These are phyloP conservation scores for Coemansia sp. DNA, from an alignment of 192 early-diverging fungal species.

Conservation along the genomic window DNA sequence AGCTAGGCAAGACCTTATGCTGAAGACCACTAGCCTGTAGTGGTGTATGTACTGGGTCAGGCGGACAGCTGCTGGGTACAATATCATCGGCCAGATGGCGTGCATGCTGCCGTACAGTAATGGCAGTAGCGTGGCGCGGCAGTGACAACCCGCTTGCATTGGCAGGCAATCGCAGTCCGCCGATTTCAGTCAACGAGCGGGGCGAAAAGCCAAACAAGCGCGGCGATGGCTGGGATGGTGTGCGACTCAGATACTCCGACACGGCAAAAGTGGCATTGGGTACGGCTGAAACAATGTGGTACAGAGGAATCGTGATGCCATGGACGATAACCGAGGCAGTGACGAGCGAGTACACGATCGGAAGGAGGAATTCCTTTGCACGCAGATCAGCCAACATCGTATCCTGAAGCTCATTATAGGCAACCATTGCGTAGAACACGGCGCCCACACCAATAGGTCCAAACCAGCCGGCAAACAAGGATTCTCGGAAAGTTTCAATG, in stretches of 20 bases:
- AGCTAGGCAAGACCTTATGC: conserved; percentile 22
- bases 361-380: conserved; percentile 32
- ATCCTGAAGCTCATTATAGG: conserved; percentile 30
- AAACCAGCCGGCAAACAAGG: conserved; percentile 85
- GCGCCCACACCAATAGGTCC: conserved; percentile 79
- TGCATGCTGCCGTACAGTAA: conserved; percentile 5
- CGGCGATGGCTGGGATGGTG: conserved; percentile 18
- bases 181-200: not conserved
- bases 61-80: conserved; percentile 10
- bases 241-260: conserved; percentile 14
- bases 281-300: conserved; percentile 42
- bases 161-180: not conserved
- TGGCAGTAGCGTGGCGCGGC: not conserved
- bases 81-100: not conserved
- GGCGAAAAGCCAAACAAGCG: conserved; percentile 16
- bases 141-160: not conserved
- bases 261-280: conserved; percentile 23
- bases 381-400: conserved; percentile 13
- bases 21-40: conserved; percentile 1
- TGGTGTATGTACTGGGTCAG: conserved; percentile 8
- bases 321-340: conserved; percentile 79
- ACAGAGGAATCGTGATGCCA: conserved; percentile 76
- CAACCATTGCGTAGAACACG: conserved; percentile 60
- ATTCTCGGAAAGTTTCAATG: conserved; percentile 69
- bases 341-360: conserved; percentile 72